A percentile compares a stretch with the other conserved stretches of the same genome.
Conservation (phyloP, 768 basidiomycete species). For the Suillus weaverae region DNA sequence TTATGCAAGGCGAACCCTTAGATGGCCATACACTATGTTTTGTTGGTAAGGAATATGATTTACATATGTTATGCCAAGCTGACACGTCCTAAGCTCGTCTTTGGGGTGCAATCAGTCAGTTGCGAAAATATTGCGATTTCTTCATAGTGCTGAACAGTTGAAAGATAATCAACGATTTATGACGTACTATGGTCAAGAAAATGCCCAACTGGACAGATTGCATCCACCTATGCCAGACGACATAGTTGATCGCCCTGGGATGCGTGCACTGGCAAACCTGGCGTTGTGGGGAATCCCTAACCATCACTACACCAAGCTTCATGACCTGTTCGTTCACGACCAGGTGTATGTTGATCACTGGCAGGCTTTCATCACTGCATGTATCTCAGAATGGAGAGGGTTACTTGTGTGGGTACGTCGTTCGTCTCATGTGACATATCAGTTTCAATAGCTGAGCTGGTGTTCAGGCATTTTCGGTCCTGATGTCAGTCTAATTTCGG, state of each 20-base stretch:
- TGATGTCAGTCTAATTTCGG: slow-evolving; percentile 16
- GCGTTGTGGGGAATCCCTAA: slow-evolving; percentile 44
- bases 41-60: slow-evolving; percentile 29
- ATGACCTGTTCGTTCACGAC: slow-evolving; percentile 49
- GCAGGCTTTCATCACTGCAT: slow-evolving; percentile 42
- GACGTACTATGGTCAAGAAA: slow-evolving; percentile 53
- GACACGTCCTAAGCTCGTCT: slow-evolving; percentile 35
- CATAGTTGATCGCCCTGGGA: slow-evolving; percentile 30
- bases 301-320: slow-evolving; percentile 38
- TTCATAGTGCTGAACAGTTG: slow-evolving; percentile 4
- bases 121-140: not conserved
- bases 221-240: slow-evolving; percentile 44
- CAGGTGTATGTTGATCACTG: slow-evolving; percentile 50
- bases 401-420: slow-evolving; percentile 34
- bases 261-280: slow-evolving; percentile 34
- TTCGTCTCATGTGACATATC: not conserved
- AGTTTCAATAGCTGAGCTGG: not conserved
- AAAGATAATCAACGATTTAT: slow-evolving; percentile 47
- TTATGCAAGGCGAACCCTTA: slow-evolving; percentile 24
- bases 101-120: slow-evolving; percentile 44
- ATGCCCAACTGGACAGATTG: slow-evolving; percentile 47
- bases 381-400: slow-evolving; percentile 46
- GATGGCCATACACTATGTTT: slow-evolving; percentile 41
- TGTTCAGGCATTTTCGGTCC: slow-evolving; percentile 15
- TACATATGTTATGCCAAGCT: not conserved